phyloP scores from a whole-genome alignment of 2,329 filamentous ascomycete genomes.

The Pseudocercospora macadamiae region DNA sequence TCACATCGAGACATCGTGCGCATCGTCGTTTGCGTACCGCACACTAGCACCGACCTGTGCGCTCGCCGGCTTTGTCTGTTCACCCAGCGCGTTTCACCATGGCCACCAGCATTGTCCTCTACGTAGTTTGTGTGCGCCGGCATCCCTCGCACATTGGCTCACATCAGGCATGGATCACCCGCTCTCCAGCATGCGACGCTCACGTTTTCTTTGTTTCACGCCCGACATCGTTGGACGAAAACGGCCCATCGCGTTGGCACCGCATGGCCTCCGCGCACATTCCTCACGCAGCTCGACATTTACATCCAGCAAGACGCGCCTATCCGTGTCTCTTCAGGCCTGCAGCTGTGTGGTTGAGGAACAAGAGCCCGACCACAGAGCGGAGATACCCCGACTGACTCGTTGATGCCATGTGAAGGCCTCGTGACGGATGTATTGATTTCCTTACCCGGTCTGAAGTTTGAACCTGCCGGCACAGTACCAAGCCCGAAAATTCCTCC shows the following conservation, averaged over 20 bases:
- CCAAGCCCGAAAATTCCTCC: not conserved
- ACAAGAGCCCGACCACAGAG: not conserved
- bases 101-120: conserved; percentile 17
- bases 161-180: conserved; percentile 18
- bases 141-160: conserved; percentile 18
- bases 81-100: conserved; percentile 21
- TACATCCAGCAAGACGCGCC: conserved; percentile 12
- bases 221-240: conserved; percentile 16
- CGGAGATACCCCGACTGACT: conserved; percentile 8
- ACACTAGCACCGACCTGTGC: conserved; percentile 9
- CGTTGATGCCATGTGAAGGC: conserved; percentile 4
- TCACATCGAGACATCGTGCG: too few relatives aligned
- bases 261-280: conserved; percentile 9
- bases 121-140: conserved; percentile 9
- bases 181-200: conserved; percentile 19
- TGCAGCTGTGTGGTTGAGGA: conserved; percentile 1
- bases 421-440: conserved; percentile 5
- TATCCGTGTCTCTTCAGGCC: conserved; percentile 3
- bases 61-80: conserved; percentile 8
- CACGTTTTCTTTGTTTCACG: conserved; percentile 24
- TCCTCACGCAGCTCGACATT: conserved; percentile 1
- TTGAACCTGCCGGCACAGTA: not conserved
- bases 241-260: conserved; percentile 13
- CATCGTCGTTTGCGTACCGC: conserved; percentile 12
- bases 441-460: conserved; percentile 6